phyloP scores from a whole-genome alignment of 768 basidiomycete genomes.

The Kwoniella europaea region DNA sequence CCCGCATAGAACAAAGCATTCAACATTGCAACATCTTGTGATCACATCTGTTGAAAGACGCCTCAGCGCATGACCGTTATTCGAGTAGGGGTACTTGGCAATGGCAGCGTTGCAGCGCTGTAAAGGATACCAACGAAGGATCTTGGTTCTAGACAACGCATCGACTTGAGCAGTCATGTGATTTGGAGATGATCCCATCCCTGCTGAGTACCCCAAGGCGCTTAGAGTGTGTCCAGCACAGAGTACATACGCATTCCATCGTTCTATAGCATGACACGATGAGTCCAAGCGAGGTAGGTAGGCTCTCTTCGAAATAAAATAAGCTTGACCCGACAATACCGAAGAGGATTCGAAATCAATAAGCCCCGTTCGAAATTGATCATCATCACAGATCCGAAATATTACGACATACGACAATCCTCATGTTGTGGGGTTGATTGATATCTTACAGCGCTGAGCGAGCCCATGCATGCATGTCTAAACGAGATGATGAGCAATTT shows the following conservation, averaged over 20 bases:
- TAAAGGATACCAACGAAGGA: not conserved
- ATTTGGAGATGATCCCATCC: not conserved
- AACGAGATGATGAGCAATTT: not conserved
- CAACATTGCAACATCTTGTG: conserved; percentile 1
- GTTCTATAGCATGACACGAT: not conserved
- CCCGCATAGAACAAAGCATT: not conserved
- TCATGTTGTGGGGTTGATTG: too few relatives aligned
- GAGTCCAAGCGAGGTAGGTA: conserved; percentile 3
- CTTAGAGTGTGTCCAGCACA: not conserved
- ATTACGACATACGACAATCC: conserved; percentile 9
- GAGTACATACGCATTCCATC: not conserved
- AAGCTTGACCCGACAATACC: conserved; percentile 4
- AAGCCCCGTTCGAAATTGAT: conserved; percentile 8
- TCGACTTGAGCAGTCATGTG: not conserved
- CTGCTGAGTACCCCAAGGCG: not conserved
- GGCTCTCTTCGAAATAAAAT: not conserved
- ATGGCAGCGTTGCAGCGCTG: not conserved
- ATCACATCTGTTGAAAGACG: not conserved
- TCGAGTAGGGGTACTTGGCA: too few relatives aligned
- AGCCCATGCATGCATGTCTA: not conserved
- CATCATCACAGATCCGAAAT: not conserved
- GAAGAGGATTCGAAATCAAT: conserved; percentile 6
- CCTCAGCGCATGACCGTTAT: too few relatives aligned
- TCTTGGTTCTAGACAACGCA: too few relatives aligned
- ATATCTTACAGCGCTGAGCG: too few relatives aligned